phyloP scores from a whole-genome alignment of 2,329 filamentous ascomycete species.

The Cercospora nicotianae region DNA sequence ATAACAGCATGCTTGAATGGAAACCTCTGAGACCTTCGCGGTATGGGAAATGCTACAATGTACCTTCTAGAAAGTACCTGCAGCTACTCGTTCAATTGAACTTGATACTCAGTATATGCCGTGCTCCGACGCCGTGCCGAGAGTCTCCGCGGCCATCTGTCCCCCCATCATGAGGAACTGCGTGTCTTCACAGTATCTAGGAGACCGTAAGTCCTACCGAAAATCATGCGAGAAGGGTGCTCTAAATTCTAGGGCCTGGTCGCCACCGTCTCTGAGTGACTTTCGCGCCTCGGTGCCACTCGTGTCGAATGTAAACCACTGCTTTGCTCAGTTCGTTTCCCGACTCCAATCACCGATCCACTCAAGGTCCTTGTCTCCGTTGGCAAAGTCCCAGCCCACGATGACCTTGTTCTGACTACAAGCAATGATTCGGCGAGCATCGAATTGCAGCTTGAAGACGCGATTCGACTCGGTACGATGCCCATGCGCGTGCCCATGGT shows the following conservation, averaged over 20 bases:
- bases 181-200: background rate
- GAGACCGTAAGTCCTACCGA: background rate
- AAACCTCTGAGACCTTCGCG: background rate
- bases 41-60: background rate
- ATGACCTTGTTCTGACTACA: slow-evolving; percentile 90
- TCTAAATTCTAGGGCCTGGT: background rate
- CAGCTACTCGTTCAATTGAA: background rate
- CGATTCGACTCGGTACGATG: slow-evolving; percentile 51
- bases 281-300: background rate
- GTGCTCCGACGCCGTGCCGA: background rate
- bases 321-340: slow-evolving; percentile 31
- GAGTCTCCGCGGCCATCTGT: background rate
- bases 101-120: background rate
- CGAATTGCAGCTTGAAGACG: slow-evolving; percentile 96
- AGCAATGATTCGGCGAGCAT: slow-evolving; percentile 88
- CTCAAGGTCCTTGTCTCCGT: slow-evolving; percentile 67
- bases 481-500: slow-evolving; percentile 17
- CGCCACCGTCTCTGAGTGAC: background rate
- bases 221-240: background rate
- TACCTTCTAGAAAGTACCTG: background rate
- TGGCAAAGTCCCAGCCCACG: slow-evolving; percentile 97
- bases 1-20: background rate
- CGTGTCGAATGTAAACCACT: background rate
- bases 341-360: slow-evolving; percentile 38
- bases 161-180: background rate